phyloP scores from a whole-genome alignment of 2,329 filamentous ascomycete species.

The Tolypocladium amazonense region DNA sequence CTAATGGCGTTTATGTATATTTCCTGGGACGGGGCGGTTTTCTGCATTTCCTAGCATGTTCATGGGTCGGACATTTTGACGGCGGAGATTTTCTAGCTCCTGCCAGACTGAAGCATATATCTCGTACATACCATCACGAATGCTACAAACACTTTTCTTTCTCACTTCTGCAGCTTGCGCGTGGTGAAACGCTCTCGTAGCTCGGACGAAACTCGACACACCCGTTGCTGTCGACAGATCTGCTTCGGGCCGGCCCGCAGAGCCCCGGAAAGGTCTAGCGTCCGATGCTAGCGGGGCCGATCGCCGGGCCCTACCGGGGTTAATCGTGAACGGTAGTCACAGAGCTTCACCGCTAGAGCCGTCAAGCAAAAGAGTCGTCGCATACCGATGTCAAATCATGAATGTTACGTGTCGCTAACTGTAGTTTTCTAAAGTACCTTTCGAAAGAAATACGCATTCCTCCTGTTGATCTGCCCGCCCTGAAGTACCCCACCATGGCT shows the following conservation, averaged over 20 bases:
- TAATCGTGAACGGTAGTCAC: background rate
- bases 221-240: background rate
- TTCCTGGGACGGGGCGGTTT: background rate
- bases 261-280: background rate
- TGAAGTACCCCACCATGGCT: background rate
- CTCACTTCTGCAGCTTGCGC: background rate
- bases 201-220: background rate
- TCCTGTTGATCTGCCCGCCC: background rate
- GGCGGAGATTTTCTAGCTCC: background rate
- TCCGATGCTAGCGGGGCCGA: background rate
- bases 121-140: background rate
- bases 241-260: background rate
- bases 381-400: background rate
- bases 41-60: background rate
- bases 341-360: background rate
- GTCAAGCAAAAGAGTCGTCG: background rate
- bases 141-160: background rate
- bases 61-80: background rate
- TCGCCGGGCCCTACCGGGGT: background rate
- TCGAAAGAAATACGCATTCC: background rate
- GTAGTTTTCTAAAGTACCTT: background rate
- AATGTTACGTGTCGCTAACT: background rate
- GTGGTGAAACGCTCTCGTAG: background rate
- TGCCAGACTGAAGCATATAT: background rate
- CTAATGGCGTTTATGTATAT: conserved; percentile 7